Evolutionary conservation across 345 rosid species (phyloP).

Genomic region (Arabidopsis thaliana): DNA sequence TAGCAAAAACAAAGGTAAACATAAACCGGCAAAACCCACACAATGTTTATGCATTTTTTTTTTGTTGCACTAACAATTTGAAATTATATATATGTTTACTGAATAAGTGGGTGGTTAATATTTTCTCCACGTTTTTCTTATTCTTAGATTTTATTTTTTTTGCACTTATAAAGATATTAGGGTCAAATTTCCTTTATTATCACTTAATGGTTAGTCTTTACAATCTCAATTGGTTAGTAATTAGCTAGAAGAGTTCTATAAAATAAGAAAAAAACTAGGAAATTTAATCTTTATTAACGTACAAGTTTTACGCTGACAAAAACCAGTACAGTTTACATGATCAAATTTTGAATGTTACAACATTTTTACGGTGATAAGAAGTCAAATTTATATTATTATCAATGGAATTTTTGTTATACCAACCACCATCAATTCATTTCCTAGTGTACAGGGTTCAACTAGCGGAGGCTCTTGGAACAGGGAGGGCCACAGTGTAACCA

Average conservation of each 20-base stretch:
- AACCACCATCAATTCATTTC: conserved; percentile 3
- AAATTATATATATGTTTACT: not conserved
- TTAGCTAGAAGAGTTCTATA: not conserved
- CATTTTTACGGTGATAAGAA: too few relatives aligned
- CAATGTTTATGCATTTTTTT: conserved; percentile 22
- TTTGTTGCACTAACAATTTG: conserved; percentile 30
- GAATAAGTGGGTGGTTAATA: conserved; percentile 35
- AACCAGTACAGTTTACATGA: not conserved
- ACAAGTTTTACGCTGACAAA: not conserved
- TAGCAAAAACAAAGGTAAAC: conserved; percentile 41
- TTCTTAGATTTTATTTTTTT: not conserved
- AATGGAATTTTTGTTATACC: not conserved
- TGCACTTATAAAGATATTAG: conserved; percentile 1
- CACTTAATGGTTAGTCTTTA: not conserved
- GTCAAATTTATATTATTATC: not conserved
- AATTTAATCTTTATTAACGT: not conserved
- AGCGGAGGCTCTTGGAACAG: too few relatives aligned
- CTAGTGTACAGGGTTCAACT: not conserved
- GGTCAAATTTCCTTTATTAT: not conserved
- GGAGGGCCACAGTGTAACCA: not conserved
- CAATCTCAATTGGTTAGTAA: not conserved
- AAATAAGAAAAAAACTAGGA: not conserved
- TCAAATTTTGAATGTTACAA: not conserved
- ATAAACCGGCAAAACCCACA: conserved; percentile 32
- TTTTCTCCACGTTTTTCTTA: conserved; percentile 38